These are phyloP conservation scores for Penicillium ochrochloron DNA, from an alignment of 495 filamentous ascomycete genomes.

Conservation along the genomic window DNA sequence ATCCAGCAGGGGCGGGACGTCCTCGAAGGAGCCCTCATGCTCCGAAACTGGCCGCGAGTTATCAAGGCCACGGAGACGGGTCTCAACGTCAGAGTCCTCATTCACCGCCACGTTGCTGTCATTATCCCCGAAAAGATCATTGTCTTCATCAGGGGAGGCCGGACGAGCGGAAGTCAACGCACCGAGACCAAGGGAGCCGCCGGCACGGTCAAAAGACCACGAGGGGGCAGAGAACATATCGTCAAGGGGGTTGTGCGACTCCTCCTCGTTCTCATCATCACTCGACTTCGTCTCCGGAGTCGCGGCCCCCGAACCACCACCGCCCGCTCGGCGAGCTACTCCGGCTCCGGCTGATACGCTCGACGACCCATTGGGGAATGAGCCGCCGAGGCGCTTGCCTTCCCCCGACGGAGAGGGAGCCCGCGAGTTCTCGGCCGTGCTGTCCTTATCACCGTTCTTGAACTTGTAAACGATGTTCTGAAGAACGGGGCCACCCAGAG, in stretches of 20 bases:
- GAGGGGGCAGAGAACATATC: constrained; percentile 10
- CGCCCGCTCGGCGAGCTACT: constrained; percentile 71
- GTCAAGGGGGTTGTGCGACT: constrained; percentile 12
- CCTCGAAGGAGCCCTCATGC: constrained; percentile 41
- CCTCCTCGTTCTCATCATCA: constrained; percentile 29
- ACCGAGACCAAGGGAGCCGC: neutral
- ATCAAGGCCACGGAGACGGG: constrained; percentile 39
- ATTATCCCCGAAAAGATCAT: constrained; percentile 44
- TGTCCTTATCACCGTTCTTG: constrained; percentile 47
- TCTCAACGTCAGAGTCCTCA: constrained; percentile 44
- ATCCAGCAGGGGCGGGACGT: constrained; percentile 39
- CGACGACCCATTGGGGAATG: constrained; percentile 84
- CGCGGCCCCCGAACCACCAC: constrained; percentile 58
- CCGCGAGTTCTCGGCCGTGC: constrained; percentile 53
- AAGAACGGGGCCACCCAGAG: constrained; percentile 79
- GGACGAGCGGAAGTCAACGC: constrained; percentile 6
- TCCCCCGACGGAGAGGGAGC: constrained; percentile 70
- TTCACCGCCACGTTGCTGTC: constrained; percentile 52
- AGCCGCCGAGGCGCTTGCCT: constrained; percentile 82
- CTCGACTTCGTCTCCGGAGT: constrained; percentile 37
- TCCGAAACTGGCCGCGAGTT: constrained; percentile 28
- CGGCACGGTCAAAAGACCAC: constrained; percentile 17
- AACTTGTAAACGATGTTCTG: constrained; percentile 64
- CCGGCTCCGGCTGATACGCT: constrained; percentile 77
- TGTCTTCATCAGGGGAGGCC: constrained; percentile 29